Evolutionary conservation across 2,329 filamentous ascomycete species (phyloP).

Genomic region (Cordyceps tenuipes): DNA sequence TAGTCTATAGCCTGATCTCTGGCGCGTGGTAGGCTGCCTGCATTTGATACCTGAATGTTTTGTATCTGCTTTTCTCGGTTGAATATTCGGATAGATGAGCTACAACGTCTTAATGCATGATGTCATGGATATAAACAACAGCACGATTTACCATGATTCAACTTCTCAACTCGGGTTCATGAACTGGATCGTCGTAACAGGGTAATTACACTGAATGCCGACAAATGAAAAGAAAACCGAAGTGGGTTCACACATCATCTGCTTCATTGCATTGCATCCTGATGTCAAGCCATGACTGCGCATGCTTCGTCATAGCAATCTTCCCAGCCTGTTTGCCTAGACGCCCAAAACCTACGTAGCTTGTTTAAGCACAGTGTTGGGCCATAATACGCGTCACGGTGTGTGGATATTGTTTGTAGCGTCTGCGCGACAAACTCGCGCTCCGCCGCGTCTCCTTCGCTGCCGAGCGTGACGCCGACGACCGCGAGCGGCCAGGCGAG

Average conservation of each 20-base stretch:
- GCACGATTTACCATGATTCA: not conserved
- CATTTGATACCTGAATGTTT: slow-evolving; percentile 9
- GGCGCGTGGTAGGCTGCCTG: not conserved
- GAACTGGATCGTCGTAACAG: not conserved
- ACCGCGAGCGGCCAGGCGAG: slow-evolving; percentile 3
- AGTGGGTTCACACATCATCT: not conserved
- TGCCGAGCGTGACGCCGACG: not conserved
- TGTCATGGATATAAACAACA: not conserved
- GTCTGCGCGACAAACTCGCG: not conserved
- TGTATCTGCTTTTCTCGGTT: not conserved
- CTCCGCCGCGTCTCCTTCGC: not conserved
- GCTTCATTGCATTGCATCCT: not conserved
- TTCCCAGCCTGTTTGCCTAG: slow-evolving; percentile 1
- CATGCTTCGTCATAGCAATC: slow-evolving; percentile 6
- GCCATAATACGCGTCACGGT: slow-evolving; percentile 3
- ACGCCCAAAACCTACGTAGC: slow-evolving; percentile 3
- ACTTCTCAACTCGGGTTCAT: not conserved
- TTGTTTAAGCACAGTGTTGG: not conserved
- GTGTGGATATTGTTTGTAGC: not conserved
- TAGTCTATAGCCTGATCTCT: not conserved
- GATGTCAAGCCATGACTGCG: not conserved
- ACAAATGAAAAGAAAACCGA: not conserved
- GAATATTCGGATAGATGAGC: slow-evolving; percentile 4
- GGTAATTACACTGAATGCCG: not conserved
- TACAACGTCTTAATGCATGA: not conserved